Percentiles rank a stretch among this genome's conserved stretches.
phyloP scores from a whole-genome alignment of 163 green algal genomes.

The Prototheca cutis region DNA sequence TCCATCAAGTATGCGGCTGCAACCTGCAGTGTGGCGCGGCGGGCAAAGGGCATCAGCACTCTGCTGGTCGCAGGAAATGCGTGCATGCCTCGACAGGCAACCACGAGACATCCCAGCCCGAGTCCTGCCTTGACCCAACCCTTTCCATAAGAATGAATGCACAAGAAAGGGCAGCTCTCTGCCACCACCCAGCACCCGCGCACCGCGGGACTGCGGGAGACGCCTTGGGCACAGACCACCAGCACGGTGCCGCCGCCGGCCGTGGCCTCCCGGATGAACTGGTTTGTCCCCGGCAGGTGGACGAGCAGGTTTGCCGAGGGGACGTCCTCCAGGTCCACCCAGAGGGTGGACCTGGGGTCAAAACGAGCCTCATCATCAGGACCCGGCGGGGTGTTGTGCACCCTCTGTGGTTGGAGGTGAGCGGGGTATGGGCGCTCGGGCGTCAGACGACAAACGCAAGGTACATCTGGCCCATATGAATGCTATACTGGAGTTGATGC shows the following conservation, averaged over 20 bases:
- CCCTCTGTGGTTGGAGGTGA: no score
- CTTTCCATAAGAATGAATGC: no score
- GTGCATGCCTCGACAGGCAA: no score
- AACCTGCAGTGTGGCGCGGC: conserved; percentile 20
- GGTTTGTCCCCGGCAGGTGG: conserved; percentile 16
- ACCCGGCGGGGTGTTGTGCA: not conserved
- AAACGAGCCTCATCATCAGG: not conserved
- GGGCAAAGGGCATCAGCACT: no score
- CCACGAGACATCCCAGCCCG: no score
- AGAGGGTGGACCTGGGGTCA: not conserved
- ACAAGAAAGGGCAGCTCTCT: no score
- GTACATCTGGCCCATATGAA: not conserved
- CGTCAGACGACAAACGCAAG: no score
- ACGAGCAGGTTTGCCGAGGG: conserved; percentile 44
- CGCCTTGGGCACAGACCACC: conserved; percentile 53
- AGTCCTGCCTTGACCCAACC: no score
- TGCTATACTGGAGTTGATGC: not conserved
- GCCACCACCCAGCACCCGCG: no score
- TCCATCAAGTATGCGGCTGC: conserved; percentile 55
- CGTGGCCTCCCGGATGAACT: conserved; percentile 21
- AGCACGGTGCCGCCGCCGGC: conserved; percentile 26
- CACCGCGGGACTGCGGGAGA: conserved; percentile 45
- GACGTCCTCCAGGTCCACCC: conserved; percentile 31
- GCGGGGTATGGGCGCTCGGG: no score
- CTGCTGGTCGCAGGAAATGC: conserved; percentile 1